A percentile compares a stretch with the other conserved stretches of the same genome.
Conservation (phyloP, 2,329 filamentous ascomycete genomes). For the Fusarium tanahbumbuense region DNA sequence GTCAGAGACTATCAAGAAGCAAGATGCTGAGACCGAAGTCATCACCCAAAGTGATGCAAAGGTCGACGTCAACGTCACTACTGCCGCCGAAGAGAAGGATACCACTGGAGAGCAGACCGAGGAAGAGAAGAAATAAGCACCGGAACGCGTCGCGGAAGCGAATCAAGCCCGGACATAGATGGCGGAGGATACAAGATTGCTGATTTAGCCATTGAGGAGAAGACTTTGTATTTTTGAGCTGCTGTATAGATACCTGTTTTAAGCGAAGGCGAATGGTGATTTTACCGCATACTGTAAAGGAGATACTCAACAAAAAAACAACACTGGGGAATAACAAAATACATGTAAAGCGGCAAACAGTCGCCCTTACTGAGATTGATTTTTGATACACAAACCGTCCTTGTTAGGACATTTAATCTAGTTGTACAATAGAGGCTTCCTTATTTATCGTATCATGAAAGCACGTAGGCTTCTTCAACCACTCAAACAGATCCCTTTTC, state of each 20-base stretch:
- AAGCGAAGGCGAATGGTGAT: conserved; percentile 50
- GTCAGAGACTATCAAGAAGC: conserved; percentile 7
- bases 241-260: conserved; percentile 50
- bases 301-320: conserved; percentile 12
- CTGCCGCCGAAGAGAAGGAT: conserved; percentile 30
- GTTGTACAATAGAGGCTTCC: conserved; percentile 46
- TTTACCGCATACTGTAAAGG: conserved; percentile 39
- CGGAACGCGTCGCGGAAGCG: conserved; percentile 17
- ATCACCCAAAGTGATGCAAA: conserved; percentile 17
- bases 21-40: conserved; percentile 7
- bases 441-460: conserved; percentile 39
- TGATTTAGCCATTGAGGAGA: conserved; percentile 33
- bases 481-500: not conserved
- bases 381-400: conserved; percentile 43
- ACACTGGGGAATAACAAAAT: conserved; percentile 16
- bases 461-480: conserved; percentile 22
- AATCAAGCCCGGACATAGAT: conserved; percentile 33
- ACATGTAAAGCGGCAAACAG: conserved; percentile 19
- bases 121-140: conserved; percentile 27
- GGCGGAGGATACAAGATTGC: conserved; percentile 31
- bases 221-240: conserved; percentile 38
- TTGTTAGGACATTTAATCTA: conserved; percentile 38
- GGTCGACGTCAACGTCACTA: conserved; percentile 2
- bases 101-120: conserved; percentile 9
- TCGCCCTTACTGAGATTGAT: conserved; percentile 33